Base-by-base conservation (phyloP, 768 basidiomycete species). In the Kwoniella sp. region DNA sequence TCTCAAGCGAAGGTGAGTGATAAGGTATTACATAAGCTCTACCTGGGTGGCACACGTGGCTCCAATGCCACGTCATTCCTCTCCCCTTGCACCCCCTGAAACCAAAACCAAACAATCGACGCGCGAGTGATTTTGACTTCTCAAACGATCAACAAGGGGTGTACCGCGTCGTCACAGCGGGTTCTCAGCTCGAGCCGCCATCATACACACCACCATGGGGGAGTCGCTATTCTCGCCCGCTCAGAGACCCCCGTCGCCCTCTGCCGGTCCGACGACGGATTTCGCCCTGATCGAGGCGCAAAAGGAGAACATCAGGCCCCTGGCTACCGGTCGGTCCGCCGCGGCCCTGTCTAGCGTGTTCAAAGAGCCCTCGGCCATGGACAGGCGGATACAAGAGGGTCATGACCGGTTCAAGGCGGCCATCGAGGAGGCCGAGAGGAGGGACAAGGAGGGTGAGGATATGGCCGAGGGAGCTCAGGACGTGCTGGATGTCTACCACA, bases 401-500 rank as follows among this genome's bases (percentile, higher is more conserved):
- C 75, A 78, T 54, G 73, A 73, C 34, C 46, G 62, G 19, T 76
- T 73, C 62, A 55, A 69, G 40, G 29, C 55, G 2, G 67, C 71
- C 29, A 74, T 78, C 25, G 72, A 69, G 34, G 73, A 73, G 25
- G 73, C 75, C 17, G 76, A 76, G 45, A 60, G 44, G 44, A 66
- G 67, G 40, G 77, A 77, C 45, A 56, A 57, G 2, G 75, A 70
- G 12, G 73, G 73, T 1, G 73, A 74, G 37, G 75, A 76, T 39
- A 69, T 77, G 53, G 84, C 87, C 56, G 88, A 88, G 51, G 74
- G 75, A 10, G 86, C 63, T 9, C 43, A 86, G 57, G 95, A 96
- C 67, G 86, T 91, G 3, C 80, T 98, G 22, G 85, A 86, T 1
- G 80, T 84, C 0, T 93, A 90, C 60, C 81, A 87, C 71, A 79